Base-by-base conservation (phyloP, 345 rosid genomes). In the Eutrema heterophyllum region DNA sequence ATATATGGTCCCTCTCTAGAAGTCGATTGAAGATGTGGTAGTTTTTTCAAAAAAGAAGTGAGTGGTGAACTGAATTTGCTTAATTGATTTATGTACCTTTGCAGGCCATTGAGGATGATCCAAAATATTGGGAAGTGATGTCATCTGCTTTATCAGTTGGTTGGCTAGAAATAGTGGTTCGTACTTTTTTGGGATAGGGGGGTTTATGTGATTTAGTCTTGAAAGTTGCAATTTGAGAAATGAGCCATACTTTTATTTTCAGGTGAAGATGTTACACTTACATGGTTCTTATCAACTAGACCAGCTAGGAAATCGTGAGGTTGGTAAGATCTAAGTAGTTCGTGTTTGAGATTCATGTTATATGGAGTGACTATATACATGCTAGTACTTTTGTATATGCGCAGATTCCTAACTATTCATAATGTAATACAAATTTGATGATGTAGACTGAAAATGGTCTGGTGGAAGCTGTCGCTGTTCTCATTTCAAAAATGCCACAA, bases 281-380 rank as follows among this genome's bases (percentile, higher is more conserved):
- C 99, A 92, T 74, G 91, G 97, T 52, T 95, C 99, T 70, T 92
- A 95, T 80, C 96, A 79, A 61, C 79, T 95, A 74, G 97, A 95
- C 84, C 97, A 90, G 83, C 86, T 92, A 27, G 86, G 94, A 72
- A 77, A 71, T 74, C 89, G 96, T 67, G 97, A 92, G 99, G 97
- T 92, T 78, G 48, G 87, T 84, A 66, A 43, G 64, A 49, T 26
- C 55, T 57, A 78, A 46, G 71, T 73, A 30, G 71, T 55, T 43
- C 27, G 12, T 64, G 46, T 70, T 64, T 63, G 53, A 48, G 53
- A 38, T 53, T 62, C 64, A 76, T 62, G 60, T 38, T 66, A 70
- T 64, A 64, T 49, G 21, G 36, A 70, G 38, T 70, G 66, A 70
- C 33, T 64, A 63, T 65, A 32, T 70, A 30, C 33, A 3, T 55